These are phyloP conservation scores for Claviceps africana DNA, from an alignment of 2,329 filamentous ascomycete genomes.

Conservation along the genomic window DNA sequence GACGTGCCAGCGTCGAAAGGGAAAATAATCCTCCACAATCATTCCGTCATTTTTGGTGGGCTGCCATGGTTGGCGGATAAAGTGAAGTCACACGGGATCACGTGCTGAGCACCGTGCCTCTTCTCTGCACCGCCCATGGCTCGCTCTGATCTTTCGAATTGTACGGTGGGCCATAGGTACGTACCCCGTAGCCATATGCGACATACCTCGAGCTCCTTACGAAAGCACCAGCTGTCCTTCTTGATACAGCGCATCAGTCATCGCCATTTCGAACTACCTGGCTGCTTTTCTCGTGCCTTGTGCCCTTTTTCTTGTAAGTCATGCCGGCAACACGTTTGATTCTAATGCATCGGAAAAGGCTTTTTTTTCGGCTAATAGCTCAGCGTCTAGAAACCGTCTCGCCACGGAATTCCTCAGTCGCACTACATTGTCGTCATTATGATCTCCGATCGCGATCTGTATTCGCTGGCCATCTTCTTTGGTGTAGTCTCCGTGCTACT, in stretches of 20 bases:
- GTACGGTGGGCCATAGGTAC: not conserved
- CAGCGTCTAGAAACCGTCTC: not conserved
- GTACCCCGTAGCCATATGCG: not conserved
- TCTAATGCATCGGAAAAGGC: not conserved
- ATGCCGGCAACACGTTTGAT: not conserved
- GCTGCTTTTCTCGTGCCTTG: not conserved
- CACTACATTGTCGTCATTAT: slow-evolving; percentile 39
- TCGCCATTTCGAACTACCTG: not conserved
- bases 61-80: slow-evolving; percentile 12
- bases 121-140: not conserved
- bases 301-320: not conserved
- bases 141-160: not conserved
- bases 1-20: slow-evolving; percentile 6
- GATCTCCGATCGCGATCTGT: slow-evolving; percentile 90
- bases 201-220: not conserved
- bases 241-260: not conserved
- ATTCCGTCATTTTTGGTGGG: slow-evolving; percentile 10
- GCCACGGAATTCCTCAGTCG: not conserved
- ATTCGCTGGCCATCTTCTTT: slow-evolving; percentile 83
- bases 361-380: not conserved
- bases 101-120: slow-evolving; percentile 9
- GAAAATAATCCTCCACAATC: slow-evolving; percentile 4
- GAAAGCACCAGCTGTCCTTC: slow-evolving; percentile 11
- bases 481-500: slow-evolving; percentile 81
- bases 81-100: slow-evolving; percentile 15